Evolutionary conservation across 352 stramenopile genomes (phyloP), one percentile per base, ranked within the genome.

Genomic region (Globisporangium spinosum): DNA sequence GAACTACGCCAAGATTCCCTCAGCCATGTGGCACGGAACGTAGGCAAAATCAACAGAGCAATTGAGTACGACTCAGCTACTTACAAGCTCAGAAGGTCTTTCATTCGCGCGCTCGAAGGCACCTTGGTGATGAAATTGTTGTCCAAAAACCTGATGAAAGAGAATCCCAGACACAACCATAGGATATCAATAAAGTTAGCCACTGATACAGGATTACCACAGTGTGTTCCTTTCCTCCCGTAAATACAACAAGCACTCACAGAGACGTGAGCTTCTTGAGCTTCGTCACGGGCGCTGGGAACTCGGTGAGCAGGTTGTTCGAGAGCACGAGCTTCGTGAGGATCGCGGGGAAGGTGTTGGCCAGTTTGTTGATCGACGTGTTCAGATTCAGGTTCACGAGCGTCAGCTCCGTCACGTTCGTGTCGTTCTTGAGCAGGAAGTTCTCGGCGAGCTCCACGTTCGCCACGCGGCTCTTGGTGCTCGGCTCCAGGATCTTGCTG

Each of bases 101-200:
- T 58, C 53, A 58, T 38, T 22, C 53, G 23, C 17, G 51, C 51
- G 51, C 51, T 57, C 51, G 23, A 29, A 38, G 53, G 15, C 53
- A 58, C 53, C 25, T 35, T 58, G 17, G 53, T 58, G 53, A 58
- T 29, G 53, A 58, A 58, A 38, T 58, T 58, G 53, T 58, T 58
- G 15, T 58, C 53, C 23, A 58, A 15, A 22, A 23, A 58, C 8
- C 53, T 58, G 53, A 38, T 10, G 38, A 58, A 34, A 7, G n/a
- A 56, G 22, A 27, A 22, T 3, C 2, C 8, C 8, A 10, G 6
- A 35, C 53, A 58, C 25, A 58, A 35, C 34, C 6, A 54, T 10
- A 54, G 47, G n/a, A 35, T 22, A 6, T 5, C 53, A 38, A 38
- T 13, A 38, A 8, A 13, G 15, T 58, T 15, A 58, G 53, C 9